These are phyloP conservation scores for Conticribra weissflogii DNA, from an alignment of 108 stramenopile genomes.

Conservation along the genomic window DNA sequence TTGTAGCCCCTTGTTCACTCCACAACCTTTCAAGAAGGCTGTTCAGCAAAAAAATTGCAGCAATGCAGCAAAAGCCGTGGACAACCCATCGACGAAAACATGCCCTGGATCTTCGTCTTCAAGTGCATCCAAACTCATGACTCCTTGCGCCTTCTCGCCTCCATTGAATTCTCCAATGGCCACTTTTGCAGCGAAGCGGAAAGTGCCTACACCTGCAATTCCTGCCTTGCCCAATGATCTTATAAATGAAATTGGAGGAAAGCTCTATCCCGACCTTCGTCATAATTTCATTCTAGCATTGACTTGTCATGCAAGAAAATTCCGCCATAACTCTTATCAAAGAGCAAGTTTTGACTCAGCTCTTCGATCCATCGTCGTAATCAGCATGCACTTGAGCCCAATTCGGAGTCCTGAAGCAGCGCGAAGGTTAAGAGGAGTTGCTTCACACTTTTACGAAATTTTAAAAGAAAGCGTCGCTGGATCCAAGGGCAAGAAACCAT, in stretches of 20 bases:
- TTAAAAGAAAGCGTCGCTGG: constrained; percentile 41
- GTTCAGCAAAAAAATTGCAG: not conserved
- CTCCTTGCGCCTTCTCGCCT: constrained; percentile 40
- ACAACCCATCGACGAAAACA: not conserved
- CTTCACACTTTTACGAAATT: constrained; percentile 39
- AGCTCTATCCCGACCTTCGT: constrained; percentile 47
- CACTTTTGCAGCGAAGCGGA: constrained; percentile 30
- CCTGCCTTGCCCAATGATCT: constrained; percentile 44
- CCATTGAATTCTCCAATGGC: constrained; percentile 36
- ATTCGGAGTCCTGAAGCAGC: constrained; percentile 44
- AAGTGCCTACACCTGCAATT: constrained; percentile 49
- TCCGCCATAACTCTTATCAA: constrained; percentile 39
- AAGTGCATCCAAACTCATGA: constrained; percentile 28
- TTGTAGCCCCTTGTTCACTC: constrained; percentile 26
- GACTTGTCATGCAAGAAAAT: constrained; percentile 37
- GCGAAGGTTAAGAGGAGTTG: constrained; percentile 44
- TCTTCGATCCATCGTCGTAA: constrained; percentile 43
- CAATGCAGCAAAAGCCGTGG: constrained; percentile 2
- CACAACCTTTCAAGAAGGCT: constrained; percentile 18
- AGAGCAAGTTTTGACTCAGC: constrained; percentile 43
- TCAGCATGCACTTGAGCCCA: constrained; percentile 42
- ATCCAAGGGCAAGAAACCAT: constrained; percentile 35
- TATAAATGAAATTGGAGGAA: constrained; percentile 52
- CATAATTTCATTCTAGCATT: constrained; percentile 45
- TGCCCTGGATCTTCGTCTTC: constrained; percentile 9